Percentiles rank a stretch among this genome's conserved stretches.
Evolutionary conservation across 768 basidiomycete species (phyloP).

Genomic region (Lyophyllum shimeji): DNA sequence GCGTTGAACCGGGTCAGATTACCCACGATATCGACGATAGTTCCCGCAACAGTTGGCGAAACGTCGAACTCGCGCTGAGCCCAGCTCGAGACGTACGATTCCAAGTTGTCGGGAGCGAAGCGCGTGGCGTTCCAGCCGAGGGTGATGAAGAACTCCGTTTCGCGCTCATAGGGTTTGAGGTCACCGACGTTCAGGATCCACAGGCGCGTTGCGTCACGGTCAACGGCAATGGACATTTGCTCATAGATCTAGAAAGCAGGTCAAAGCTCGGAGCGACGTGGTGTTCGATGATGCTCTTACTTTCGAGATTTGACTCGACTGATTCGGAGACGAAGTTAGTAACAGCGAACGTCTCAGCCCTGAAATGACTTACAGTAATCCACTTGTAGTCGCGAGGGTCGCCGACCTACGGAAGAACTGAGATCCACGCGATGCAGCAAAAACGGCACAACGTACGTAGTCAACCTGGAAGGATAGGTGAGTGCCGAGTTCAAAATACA

Average conservation of each 20-base stretch:
- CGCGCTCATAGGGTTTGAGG: constrained; percentile 71
- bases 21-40: constrained; percentile 51
- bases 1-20: constrained; percentile 59
- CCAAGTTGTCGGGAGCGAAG: constrained; percentile 55
- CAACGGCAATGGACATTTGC: constrained; percentile 66
- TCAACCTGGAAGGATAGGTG: constrained; percentile 35
- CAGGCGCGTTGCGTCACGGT: constrained; percentile 54
- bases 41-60: constrained; percentile 33
- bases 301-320: constrained; percentile 57
- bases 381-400: constrained; percentile 70
- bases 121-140: constrained; percentile 59
- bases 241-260: constrained; percentile 47
- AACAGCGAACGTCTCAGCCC: neutral
- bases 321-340: neutral
- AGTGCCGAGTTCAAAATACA: neutral
- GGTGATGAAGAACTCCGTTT: constrained; percentile 67
- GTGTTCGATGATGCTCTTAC: constrained; percentile 16
- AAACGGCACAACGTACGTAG: constrained; percentile 32
- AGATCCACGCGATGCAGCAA: too few relatives aligned
- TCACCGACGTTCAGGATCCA: constrained; percentile 81
- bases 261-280: neutral
- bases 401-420: constrained; percentile 63
- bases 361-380: constrained; percentile 47
- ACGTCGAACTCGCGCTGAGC: constrained; percentile 65
- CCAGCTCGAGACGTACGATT: constrained; percentile 55